A percentile compares a stretch with the other conserved stretches of the same genome.
Evolutionary conservation across 225 moss, liverwort and hornwort genomes (phyloP).

Genomic region (Physcomitrellopsis africana): DNA sequence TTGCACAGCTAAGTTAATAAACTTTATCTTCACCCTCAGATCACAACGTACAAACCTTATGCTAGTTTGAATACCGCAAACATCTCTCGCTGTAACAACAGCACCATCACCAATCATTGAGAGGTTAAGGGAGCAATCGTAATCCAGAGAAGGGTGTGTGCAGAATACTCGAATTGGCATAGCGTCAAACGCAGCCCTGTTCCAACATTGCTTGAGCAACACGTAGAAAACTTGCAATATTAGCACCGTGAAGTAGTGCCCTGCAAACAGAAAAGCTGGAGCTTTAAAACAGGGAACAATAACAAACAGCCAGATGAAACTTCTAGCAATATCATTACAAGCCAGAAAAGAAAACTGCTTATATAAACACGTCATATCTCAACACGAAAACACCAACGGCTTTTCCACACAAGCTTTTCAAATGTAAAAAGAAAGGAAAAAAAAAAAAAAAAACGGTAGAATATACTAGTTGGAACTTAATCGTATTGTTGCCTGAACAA

Average conservation of each 20-base stretch:
- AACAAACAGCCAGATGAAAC: no score
- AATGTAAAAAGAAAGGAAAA: neutral
- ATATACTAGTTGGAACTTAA: neutral
- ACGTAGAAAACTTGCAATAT: constrained; percentile 68
- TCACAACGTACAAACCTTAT: constrained; percentile 32
- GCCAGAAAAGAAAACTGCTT: neutral
- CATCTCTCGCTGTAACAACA: constrained; percentile 31
- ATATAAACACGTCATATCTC: neutral
- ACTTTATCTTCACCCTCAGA: constrained; percentile 23
- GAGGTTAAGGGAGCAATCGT: constrained; percentile 47
- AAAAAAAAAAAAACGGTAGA: neutral
- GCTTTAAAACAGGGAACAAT: neutral
- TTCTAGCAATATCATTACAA: neutral
- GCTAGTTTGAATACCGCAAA: constrained; percentile 38
- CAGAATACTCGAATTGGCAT: constrained; percentile 25
- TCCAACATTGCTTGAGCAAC: constrained; percentile 75
- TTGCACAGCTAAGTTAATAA: constrained; percentile 42
- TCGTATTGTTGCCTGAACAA: neutral
- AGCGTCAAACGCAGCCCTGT: constrained; percentile 66
- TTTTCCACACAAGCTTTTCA: neutral
- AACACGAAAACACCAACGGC: neutral
- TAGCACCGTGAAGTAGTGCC: constrained; percentile 71
- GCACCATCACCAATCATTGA: constrained; percentile 44
- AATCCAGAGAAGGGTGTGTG: constrained; percentile 38
- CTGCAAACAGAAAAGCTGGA: constrained; percentile 27